A percentile compares a stretch with the other conserved stretches of the same genome.
phyloP scores from a whole-genome alignment of 768 basidiomycete genomes.

The Sporobolomyces phaffii region DNA sequence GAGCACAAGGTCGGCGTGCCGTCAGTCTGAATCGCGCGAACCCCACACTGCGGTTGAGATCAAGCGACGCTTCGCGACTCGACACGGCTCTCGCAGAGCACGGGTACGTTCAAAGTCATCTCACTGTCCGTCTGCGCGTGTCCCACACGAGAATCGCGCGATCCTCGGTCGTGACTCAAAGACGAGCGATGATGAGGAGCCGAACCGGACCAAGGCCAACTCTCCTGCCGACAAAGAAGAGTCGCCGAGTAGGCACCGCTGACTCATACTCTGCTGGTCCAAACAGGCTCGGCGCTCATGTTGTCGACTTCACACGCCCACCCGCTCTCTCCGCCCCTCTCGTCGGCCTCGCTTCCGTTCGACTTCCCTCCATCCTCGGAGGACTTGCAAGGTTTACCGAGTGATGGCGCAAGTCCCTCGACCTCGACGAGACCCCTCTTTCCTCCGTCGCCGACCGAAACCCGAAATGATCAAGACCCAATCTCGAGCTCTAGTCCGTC shows the following conservation, averaged over 20 bases:
- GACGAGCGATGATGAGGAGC: too few species aligned
- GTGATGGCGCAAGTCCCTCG: not conserved
- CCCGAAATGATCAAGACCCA: not conserved
- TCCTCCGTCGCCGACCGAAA: not conserved
- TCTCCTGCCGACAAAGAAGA: too few species aligned
- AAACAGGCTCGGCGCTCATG: not conserved
- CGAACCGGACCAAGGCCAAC: too few species aligned
- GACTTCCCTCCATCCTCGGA: not conserved
- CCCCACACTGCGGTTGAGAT: too few species aligned
- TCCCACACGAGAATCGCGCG: too few species aligned
- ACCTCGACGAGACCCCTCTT: not conserved
- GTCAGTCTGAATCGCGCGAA: too few species aligned
- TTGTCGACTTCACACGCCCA: not conserved
- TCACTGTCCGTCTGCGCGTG: too few species aligned
- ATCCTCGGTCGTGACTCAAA: too few species aligned
- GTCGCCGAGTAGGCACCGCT: not conserved
- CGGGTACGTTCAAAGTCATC: too few species aligned
- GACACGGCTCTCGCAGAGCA: too few species aligned
- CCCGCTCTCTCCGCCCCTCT: constrained; percentile 23
- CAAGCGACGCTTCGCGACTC: too few species aligned
- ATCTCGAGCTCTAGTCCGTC: not conserved
- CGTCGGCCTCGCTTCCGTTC: constrained; percentile 1
- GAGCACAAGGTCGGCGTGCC: too few species aligned
- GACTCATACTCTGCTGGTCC: not conserved
- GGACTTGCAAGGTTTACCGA: not conserved